phyloP scores from a whole-genome alignment of 2,329 filamentous ascomycete species.

The Clonostachys rosea region DNA sequence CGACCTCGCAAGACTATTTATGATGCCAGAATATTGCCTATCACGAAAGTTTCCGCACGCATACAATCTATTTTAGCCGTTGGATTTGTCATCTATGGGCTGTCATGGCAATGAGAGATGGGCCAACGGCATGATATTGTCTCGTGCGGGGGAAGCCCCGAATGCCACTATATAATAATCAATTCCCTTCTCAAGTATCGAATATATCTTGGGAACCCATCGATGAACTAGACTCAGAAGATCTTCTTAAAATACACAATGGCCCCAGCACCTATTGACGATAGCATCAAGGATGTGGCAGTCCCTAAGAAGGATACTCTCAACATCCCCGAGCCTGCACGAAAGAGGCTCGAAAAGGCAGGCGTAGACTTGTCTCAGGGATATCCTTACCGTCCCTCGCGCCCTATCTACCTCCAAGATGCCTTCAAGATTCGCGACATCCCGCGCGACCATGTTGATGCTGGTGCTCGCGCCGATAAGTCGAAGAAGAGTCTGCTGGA shows the following conservation, averaged over 20 bases:
- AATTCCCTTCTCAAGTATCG: too few relatives aligned
- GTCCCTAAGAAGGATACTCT: slow-evolving; percentile 61
- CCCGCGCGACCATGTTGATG: slow-evolving; percentile 51
- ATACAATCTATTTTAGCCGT: too few relatives aligned
- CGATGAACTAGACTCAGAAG: too few relatives aligned
- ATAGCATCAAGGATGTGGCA: slow-evolving; percentile 41
- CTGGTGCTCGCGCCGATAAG: slow-evolving; percentile 60
- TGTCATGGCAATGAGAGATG: too few relatives aligned
- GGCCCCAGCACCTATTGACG: neutral
- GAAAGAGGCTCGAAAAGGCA: slow-evolving; percentile 58
- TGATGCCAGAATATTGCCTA: too few relatives aligned
- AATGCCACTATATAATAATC: too few relatives aligned
- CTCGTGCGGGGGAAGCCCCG: too few relatives aligned
- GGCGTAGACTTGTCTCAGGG: slow-evolving; percentile 66
- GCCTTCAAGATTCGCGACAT: slow-evolving; percentile 58
- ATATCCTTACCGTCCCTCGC: slow-evolving; percentile 66
- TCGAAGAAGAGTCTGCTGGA: slow-evolving; percentile 56
- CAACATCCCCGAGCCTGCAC: slow-evolving; percentile 51
- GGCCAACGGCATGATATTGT: too few relatives aligned
- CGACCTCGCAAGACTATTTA: too few relatives aligned
- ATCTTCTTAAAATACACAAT: neutral
- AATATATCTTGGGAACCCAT: too few relatives aligned
- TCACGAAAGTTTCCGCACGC: too few relatives aligned
- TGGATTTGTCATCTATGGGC: too few relatives aligned
- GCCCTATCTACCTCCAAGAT: slow-evolving; percentile 66